These are phyloP conservation scores for Paecilomyces fulvus DNA, from an alignment of 2,329 filamentous ascomycete genomes.

Conservation along the genomic window DNA sequence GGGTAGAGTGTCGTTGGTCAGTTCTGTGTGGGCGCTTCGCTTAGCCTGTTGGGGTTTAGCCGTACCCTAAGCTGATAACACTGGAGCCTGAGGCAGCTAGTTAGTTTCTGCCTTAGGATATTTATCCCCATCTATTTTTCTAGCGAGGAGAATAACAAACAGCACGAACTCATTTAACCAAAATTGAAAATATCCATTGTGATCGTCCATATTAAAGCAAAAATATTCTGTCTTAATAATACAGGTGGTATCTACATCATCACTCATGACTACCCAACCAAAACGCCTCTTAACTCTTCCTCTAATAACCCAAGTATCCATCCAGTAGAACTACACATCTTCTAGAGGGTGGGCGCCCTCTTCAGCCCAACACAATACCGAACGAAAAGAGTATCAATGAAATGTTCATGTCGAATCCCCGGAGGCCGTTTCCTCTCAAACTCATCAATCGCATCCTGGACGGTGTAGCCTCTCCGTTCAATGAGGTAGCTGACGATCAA, in stretches of 20 bases:
- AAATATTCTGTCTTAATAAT: neutral
- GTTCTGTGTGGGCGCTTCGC: constrained; percentile 27
- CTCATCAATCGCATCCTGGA: constrained; percentile 69
- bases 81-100: constrained; percentile 9
- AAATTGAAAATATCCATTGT: neutral
- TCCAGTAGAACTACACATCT: neutral
- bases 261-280: constrained; percentile 1
- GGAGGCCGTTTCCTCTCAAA: constrained; percentile 67
- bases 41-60: constrained; percentile 34
- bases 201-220: neutral
- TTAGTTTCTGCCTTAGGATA: constrained; percentile 3
- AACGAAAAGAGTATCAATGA: constrained; percentile 74
- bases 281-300: constrained; percentile 7
- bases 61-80: constrained; percentile 25
- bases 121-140: neutral
- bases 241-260: constrained; percentile 2
- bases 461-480: constrained; percentile 61
- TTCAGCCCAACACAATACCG: constrained; percentile 56
- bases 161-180: too few relatives aligned
- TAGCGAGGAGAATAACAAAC: too few relatives aligned
- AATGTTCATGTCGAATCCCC: constrained; percentile 84
- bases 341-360: constrained; percentile 31
- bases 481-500: constrained; percentile 88
- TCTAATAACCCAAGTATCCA: neutral
- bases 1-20: constrained; percentile 12